Base-by-base conservation (phyloP, 139 green algal species). In the Tetradesmus obliquus region DNA sequence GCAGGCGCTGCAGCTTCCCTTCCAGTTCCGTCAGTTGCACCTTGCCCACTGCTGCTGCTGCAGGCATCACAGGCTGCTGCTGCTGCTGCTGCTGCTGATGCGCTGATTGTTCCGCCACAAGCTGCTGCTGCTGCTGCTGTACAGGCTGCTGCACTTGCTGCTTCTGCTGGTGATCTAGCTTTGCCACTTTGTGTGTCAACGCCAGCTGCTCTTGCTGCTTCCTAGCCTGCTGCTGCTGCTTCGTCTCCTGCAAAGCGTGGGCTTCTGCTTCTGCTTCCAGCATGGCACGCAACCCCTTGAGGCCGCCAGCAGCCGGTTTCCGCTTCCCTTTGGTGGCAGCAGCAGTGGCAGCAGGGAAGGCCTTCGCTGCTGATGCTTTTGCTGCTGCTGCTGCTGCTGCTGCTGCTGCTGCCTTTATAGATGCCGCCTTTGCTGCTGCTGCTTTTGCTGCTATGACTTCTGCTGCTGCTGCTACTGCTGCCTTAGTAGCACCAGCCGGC, bases 111-210 rank as follows among this genome's bases (percentile, higher is more conserved):
- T 20, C 19, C 12, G 74, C 19, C 15, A 82, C 19, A 24, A 15
- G 74, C 3, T n/a, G 51, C 80, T 85, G 80, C 80, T 54, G 80
- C 53, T 5, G 32, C 80, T 9, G 7, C 80, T 58, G 80, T 5
- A 24, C 24, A 45, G 62, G 80, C 80, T 83, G 79, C 79, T 55
- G 79, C 79, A 54, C 19, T 22, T 83, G 79, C 79, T 85, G 80
- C 80, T 85, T 53, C 80, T 85, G 51, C 80, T 60, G 51, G 10
- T 85, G 80, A 2, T 60, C 51, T 51, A 62, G 12, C 51, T 85
- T 53, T 55, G 76, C 76, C 7, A 53, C 76, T 15, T 6, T 53
- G 2, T 51, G n/a, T 82, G 5, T 76, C 2, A 24, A 3, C 15
- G 15, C 8, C 10, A 20, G 3, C 1, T 45, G 76, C 17, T 5